Evolutionary conservation across 306 rosid species (phyloP).

Genomic region (Neltuma alba): DNA sequence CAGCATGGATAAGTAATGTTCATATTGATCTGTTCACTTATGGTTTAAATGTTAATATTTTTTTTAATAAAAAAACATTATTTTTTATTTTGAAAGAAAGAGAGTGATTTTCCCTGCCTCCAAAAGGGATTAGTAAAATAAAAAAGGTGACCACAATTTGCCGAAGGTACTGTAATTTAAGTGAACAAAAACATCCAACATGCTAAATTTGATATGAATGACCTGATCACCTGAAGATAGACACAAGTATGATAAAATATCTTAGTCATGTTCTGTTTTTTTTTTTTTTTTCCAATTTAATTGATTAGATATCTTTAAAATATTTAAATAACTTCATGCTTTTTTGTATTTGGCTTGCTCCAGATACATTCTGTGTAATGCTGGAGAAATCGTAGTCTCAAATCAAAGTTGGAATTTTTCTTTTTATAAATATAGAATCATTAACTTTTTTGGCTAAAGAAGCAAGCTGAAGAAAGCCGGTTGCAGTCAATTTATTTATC

Average conservation of each 20-base stretch:
- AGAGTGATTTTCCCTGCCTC: neutral
- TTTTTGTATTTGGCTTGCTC: neutral
- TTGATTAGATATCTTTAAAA: neutral
- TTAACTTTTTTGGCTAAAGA: neutral
- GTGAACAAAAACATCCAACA: neutral
- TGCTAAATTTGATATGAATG: neutral
- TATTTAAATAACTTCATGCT: neutral
- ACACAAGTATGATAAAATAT: neutral
- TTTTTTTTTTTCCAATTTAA: no score
- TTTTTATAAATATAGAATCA: neutral
- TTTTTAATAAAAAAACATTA: no score
- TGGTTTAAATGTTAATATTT: neutral
- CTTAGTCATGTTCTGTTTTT: no score
- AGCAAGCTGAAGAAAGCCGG: conserved; percentile 11
- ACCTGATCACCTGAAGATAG: neutral
- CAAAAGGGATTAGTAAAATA: neutral
- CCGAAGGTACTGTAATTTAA: neutral
- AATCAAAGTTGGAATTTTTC: neutral
- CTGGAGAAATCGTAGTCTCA: neutral
- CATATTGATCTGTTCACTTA: neutral
- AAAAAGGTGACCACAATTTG: neutral
- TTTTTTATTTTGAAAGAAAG: neutral
- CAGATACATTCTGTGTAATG: neutral
- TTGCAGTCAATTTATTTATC: conserved; percentile 17
- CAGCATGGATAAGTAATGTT: neutral